A percentile compares a stretch with the other conserved stretches of the same genome.
phyloP scores from a whole-genome alignment of 2,329 filamentous ascomycete genomes.

The Sordariomycetes sp. region DNA sequence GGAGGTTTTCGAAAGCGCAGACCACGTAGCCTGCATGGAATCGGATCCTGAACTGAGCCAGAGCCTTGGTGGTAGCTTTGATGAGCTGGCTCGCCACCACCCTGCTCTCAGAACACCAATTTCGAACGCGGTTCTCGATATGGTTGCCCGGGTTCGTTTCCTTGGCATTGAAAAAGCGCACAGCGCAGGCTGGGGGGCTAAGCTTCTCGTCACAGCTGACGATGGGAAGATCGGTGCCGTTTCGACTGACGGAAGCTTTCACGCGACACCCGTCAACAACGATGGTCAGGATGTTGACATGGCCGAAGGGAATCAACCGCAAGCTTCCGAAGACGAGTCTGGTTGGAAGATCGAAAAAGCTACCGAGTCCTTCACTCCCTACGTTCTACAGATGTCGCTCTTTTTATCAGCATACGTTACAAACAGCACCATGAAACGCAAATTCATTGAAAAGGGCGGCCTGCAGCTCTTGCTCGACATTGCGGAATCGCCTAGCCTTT shows the following conservation, averaged over 20 bases:
- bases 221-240: conserved; percentile 42
- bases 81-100: conserved; percentile 91
- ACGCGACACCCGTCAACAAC: conserved; percentile 8
- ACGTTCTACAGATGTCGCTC: conserved; percentile 64
- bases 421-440: conserved; percentile 61
- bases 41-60: conserved; percentile 60
- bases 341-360: conserved; percentile 8
- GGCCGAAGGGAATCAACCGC: conserved; percentile 37
- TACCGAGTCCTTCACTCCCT: conserved; percentile 44
- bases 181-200: conserved; percentile 65
- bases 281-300: conserved; percentile 53
- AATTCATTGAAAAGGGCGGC: conserved; percentile 71
- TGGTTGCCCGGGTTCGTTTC: conserved; percentile 74
- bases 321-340: conserved; percentile 4
- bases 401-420: conserved; percentile 70
- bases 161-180: conserved; percentile 64
- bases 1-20: conserved; percentile 90
- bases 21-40: conserved; percentile 79
- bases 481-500: conserved; percentile 70
- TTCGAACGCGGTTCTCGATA: conserved; percentile 75
- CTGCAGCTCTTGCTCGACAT: conserved; percentile 80
- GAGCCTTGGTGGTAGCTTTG: conserved; percentile 74
- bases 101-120: conserved; percentile 74
- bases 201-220: conserved; percentile 57
- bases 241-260: conserved; percentile 40